Conservation (phyloP, 2,329 filamentous ascomycete genomes). For the Aspergillus sp. region DNA sequence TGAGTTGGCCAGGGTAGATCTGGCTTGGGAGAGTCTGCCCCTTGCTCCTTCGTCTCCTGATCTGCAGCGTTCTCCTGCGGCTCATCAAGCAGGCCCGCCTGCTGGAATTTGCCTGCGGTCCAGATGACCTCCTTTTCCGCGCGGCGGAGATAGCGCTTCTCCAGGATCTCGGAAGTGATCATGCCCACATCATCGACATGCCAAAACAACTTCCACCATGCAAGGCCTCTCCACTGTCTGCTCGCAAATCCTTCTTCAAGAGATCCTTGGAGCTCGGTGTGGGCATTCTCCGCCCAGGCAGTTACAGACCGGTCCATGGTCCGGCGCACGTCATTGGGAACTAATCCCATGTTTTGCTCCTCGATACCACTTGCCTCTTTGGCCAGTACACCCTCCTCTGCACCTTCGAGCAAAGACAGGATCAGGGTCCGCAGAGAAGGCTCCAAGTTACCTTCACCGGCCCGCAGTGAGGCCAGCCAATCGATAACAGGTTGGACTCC, state of each 20-base stretch:
- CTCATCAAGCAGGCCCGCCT: constrained; percentile 51
- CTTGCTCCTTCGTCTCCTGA: constrained; percentile 4
- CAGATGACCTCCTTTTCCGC: constrained; percentile 81
- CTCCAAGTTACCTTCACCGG: constrained; percentile 52
- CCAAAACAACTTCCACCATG: constrained; percentile 97
- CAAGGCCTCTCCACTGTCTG: constrained; percentile 71
- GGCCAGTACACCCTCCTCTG: constrained; percentile 25
- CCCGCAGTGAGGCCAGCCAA: constrained; percentile 52
- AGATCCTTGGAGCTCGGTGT: constrained; percentile 75
- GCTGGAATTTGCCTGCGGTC: constrained; percentile 70
- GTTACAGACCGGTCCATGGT: constrained; percentile 58
- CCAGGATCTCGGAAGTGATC: constrained; percentile 74
- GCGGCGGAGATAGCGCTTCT: constrained; percentile 68
- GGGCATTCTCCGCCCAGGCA: constrained; percentile 72
- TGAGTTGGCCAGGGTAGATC: constrained; percentile 63
- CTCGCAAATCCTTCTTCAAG: constrained; percentile 73
- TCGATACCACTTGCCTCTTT: constrained; percentile 25
- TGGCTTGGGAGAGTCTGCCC: neutral
- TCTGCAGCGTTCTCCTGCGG: neutral
- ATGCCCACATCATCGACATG: constrained; percentile 86
- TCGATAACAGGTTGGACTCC: constrained; percentile 60
- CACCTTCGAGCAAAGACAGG: constrained; percentile 55
- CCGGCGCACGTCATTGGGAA: constrained; percentile 40
- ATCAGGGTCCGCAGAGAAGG: constrained; percentile 64
- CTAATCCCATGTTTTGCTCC: constrained; percentile 26